Evolutionary conservation across 257 asterid species (phyloP).

Genomic region (Linderniella brevidens): DNA sequence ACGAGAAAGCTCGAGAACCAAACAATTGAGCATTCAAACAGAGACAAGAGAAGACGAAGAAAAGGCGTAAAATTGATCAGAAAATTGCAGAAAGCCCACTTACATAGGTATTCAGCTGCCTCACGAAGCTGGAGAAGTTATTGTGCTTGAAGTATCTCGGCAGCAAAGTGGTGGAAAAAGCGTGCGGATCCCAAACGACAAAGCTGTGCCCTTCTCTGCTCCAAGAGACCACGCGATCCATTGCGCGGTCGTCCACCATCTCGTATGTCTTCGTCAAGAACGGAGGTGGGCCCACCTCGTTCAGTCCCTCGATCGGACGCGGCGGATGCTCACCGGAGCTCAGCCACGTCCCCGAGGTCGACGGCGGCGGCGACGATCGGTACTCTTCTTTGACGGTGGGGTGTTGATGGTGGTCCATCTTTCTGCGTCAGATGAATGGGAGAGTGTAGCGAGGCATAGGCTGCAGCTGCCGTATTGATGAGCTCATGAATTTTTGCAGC

Average conservation of each 20-base stretch:
- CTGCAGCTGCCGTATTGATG: too few relatives aligned
- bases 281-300: slow-evolving; percentile 77
- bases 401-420: too few relatives aligned
- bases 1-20: neutral
- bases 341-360: slow-evolving; percentile 15
- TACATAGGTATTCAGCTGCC: slow-evolving; percentile 89
- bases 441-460: too few relatives aligned
- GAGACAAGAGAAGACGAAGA: neutral
- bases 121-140: slow-evolving; percentile 76
- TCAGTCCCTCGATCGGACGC: slow-evolving; percentile 68
- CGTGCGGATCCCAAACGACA: slow-evolving; percentile 73
- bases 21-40: neutral
- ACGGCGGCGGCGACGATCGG: neutral
- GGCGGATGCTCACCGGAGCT: slow-evolving; percentile 15
- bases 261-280: slow-evolving; percentile 70
- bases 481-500: too few relatives aligned
- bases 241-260: slow-evolving; percentile 56
- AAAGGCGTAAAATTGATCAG: neutral
- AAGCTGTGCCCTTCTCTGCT: slow-evolving; percentile 64
- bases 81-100: slow-evolving; percentile 10
- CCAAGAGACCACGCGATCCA: slow-evolving; percentile 54
- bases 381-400: too few relatives aligned
- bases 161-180: slow-evolving; percentile 37
- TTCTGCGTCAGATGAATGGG: too few relatives aligned
- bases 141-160: slow-evolving; percentile 61